Evolutionary conservation across 805 yeast species (phyloP).

Genomic region (Saturnispora ahearnii): DNA sequence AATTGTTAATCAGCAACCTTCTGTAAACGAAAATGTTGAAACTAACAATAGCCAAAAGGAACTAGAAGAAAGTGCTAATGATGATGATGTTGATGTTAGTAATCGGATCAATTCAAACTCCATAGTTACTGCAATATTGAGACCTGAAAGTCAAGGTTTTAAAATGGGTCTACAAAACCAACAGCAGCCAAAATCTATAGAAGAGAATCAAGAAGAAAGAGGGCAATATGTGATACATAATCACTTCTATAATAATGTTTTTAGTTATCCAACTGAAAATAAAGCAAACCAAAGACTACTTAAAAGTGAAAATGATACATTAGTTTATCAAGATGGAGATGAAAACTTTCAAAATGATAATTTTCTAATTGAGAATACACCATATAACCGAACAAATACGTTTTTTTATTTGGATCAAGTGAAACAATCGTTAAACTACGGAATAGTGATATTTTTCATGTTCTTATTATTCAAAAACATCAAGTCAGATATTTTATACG

Average conservation of each 20-base stretch:
- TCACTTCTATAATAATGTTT: slow-evolving; percentile 10
- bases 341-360: not conserved
- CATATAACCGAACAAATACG: not conserved
- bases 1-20: not conserved
- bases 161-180: slow-evolving; percentile 1
- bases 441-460: slow-evolving; percentile 3
- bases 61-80: not conserved
- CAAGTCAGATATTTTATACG: slow-evolving; percentile 42
- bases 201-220: not conserved
- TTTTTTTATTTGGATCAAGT: not conserved
- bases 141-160: slow-evolving; percentile 13
- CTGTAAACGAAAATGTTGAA: not conserved
- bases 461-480: slow-evolving; percentile 29
- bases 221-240: slow-evolving; percentile 9
- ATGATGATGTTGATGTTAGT: not conserved
- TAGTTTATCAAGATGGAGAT: not conserved
- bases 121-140: slow-evolving; percentile 6
- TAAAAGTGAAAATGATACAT: not conserved
- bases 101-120: slow-evolving; percentile 4
- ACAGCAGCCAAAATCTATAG: not conserved
- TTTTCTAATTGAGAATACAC: not conserved
- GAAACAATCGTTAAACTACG: slow-evolving; percentile 8
- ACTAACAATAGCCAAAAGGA: not conserved
- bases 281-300: not conserved
- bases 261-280: not conserved